Base-by-base conservation (phyloP, 495 filamentous ascomycete genomes). In the Aspergillus funiculosus region DNA sequence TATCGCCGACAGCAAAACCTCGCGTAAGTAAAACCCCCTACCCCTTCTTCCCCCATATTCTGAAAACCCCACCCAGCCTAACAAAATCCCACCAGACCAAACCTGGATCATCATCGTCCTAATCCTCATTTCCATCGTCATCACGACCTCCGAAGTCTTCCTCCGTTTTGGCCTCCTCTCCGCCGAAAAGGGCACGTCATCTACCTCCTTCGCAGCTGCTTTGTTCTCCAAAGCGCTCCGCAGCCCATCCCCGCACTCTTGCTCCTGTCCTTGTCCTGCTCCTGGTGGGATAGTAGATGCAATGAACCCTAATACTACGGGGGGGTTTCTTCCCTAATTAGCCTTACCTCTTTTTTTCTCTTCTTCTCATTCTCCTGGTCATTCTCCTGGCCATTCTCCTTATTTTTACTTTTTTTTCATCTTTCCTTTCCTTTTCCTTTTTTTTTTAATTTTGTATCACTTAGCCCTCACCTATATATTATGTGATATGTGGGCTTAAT, bases 71-170 rank as follows among this genome's bases (percentile, higher is more conserved):
- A 18, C 30, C 28, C 7, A 39, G 15, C 44, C 38, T 56, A 31
- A 55, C 22, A 32, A 38, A 25, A 39, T n/a, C n/a, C 9, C 14
- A 32, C 43, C 35, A 78, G 74, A 74, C 18, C 77, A 97, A 61
- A 99, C 92, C 0, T 97, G 90, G 91, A 97, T 99, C 55, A 90
- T 97, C 59, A 99, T 99, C 54, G 73, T 94, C 24, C 76, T 99
- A 7, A 99, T 99, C 55, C 53, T 94, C 30, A 70, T 97, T 43
- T 89, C 83, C 56, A 96, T 99, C 56, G 64, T 85, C 28, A 88
- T 99, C 14, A 99, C 92, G 0, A 86, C 83, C 32, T 83, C 81
- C 4, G 92, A 98, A 68, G 91, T 96, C 13, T 79, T 83, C 39
- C 69, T 98, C 30, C 75, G 94, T 9, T 96, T 97, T 60, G 85